Percentiles rank a stretch among this genome's conserved stretches.
Evolutionary conservation across 768 basidiomycete genomes (phyloP).

Genomic region (Pholiota conissans): DNA sequence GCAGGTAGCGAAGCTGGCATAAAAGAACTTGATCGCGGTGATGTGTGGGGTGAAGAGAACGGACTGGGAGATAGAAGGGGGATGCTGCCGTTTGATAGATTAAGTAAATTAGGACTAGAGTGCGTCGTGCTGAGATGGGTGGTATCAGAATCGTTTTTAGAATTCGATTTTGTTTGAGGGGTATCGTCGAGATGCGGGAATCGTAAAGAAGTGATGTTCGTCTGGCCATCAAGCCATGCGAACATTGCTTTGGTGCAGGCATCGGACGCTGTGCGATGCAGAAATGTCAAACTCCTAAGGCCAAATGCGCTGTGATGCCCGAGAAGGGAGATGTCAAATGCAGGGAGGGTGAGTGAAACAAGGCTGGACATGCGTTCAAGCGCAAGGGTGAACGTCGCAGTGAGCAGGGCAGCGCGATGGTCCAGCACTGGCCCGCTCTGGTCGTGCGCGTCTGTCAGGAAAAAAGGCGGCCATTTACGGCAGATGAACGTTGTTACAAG

Average conservation of each 20-base stretch:
- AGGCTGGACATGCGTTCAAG: conserved; percentile 48
- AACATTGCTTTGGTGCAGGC: conserved; percentile 35
- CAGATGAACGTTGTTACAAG: conserved; percentile 40
- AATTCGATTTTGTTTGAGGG: background rate
- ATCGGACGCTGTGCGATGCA: conserved; percentile 29
- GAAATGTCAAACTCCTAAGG: conserved; percentile 37
- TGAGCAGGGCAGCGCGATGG: conserved; percentile 30
- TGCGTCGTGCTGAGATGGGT: conserved; percentile 2
- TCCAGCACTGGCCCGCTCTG: conserved; percentile 14
- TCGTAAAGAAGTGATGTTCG: conserved; percentile 36
- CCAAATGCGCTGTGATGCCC: conserved; percentile 44
- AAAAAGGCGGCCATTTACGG: conserved; percentile 43
- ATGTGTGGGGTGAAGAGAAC: conserved; percentile 3
- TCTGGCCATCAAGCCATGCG: conserved; percentile 43
- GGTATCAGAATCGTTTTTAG: background rate
- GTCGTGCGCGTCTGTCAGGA: conserved; percentile 20
- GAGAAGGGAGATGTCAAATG: conserved; percentile 42
- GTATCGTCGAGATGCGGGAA: conserved; percentile 39
- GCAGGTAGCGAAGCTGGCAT: conserved; percentile 10
- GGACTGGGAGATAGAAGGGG: background rate
- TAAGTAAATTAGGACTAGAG: conserved; percentile 11
- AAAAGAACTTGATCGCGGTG: conserved; percentile 18
- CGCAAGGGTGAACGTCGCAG: conserved; percentile 42
- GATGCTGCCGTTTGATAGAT: background rate
- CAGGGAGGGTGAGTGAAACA: conserved; percentile 38